Evolutionary conservation across 495 filamentous ascomycete species (phyloP).

Genomic region (Penicillium turbatum): DNA sequence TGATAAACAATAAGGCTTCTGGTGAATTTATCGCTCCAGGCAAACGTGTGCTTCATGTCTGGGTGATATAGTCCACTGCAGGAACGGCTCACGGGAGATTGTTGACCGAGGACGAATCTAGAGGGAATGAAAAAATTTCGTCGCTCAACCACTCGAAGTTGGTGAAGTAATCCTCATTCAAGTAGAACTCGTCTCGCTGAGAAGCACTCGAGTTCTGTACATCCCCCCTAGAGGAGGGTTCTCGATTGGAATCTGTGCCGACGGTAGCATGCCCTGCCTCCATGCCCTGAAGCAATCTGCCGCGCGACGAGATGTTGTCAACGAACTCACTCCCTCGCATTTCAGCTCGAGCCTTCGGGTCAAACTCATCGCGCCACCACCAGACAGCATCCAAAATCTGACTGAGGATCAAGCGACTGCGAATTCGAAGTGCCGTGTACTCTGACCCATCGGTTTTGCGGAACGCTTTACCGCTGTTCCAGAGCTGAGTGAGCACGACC

Average conservation of each 20-base stretch:
- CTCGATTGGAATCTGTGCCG: slow-evolving; percentile 14
- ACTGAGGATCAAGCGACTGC: slow-evolving; percentile 40
- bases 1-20: no score
- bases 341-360: slow-evolving; percentile 23
- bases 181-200: slow-evolving; percentile 23
- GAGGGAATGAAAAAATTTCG: slow-evolving; percentile 27
- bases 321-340: slow-evolving; percentile 8
- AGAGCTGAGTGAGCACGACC: slow-evolving; percentile 35
- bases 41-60: no score
- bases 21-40: no score
- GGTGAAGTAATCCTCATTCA: slow-evolving; percentile 38
- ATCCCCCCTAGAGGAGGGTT: slow-evolving; percentile 5
- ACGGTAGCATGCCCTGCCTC: slow-evolving; percentile 6
- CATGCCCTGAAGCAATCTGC: background rate
- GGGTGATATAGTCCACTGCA: background rate
- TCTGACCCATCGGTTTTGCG: slow-evolving; percentile 38
- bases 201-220: background rate
- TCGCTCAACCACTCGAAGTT: slow-evolving; percentile 40
- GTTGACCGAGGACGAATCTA: slow-evolving; percentile 17
- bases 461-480: slow-evolving; percentile 46
- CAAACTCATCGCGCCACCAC: slow-evolving; percentile 51
- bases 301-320: slow-evolving; percentile 16
- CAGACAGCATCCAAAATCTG: slow-evolving; percentile 44
- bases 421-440: slow-evolving; percentile 37
- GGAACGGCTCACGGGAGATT: slow-evolving; percentile 10